Conservation (phyloP, 2,329 filamentous ascomycete genomes). For the Endothia cerciana region DNA sequence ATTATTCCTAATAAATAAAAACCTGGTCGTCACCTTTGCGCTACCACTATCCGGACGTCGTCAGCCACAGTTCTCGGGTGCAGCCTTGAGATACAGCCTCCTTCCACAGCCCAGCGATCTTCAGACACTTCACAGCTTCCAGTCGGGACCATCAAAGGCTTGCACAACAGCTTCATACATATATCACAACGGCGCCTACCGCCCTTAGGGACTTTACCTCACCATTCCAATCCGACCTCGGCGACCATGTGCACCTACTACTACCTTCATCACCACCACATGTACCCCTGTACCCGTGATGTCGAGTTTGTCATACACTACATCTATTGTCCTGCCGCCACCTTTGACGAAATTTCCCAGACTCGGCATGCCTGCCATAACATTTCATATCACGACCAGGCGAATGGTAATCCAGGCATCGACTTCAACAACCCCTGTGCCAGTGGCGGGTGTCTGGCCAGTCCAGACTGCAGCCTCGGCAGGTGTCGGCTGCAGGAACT, state of each 20-base stretch:
- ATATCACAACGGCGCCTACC: not conserved
- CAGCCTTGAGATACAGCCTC: not conserved
- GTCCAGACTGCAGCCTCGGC: conserved; percentile 51
- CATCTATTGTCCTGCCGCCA: conserved; percentile 46
- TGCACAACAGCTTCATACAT: not conserved
- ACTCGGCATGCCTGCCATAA: conserved; percentile 37
- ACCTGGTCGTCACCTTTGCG: conserved; percentile 2
- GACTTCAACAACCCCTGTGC: conserved; percentile 49
- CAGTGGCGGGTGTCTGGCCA: conserved; percentile 49
- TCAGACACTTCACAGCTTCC: not conserved
- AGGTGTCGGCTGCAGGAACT: conserved; percentile 54
- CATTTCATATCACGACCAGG: conserved; percentile 38
- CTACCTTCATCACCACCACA: conserved; percentile 56
- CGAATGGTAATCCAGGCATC: conserved; percentile 34
- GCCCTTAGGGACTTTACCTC: not conserved
- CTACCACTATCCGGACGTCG: conserved; percentile 1
- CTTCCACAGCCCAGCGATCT: conserved; percentile 1
- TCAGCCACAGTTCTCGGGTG: conserved; percentile 8
- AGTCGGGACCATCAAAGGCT: not conserved
- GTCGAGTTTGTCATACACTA: conserved; percentile 49
- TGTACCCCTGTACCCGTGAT: conserved; percentile 46
- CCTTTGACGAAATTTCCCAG: conserved; percentile 35
- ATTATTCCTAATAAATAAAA: not conserved
- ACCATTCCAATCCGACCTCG: conserved; percentile 1
- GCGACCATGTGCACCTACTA: conserved; percentile 53